Evolutionary conservation across 192 early-diverging fungal species (phyloP).

Genomic region (Diversispora epigaea): DNA sequence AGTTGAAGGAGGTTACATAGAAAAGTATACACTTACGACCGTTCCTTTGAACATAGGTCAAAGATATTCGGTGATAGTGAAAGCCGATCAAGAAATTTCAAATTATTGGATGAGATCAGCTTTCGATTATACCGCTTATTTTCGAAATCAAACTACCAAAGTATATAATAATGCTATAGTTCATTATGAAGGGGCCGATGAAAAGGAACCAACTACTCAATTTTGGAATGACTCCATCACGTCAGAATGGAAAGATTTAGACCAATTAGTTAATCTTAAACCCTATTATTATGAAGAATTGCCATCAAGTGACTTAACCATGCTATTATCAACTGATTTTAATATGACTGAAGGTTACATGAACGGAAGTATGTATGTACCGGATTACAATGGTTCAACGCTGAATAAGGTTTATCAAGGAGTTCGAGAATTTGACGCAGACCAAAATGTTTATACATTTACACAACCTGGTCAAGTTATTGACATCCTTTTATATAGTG

Average conservation of each 20-base stretch:
- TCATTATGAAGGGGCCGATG: slow-evolving; percentile 41
- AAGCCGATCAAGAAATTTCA: slow-evolving; percentile 37
- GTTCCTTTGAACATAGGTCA: slow-evolving; percentile 41
- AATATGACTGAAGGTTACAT: not conserved
- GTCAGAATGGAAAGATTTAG: slow-evolving; percentile 11
- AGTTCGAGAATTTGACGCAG: too few relatives aligned
- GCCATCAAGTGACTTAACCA: not conserved
- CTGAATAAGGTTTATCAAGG: too few relatives aligned
- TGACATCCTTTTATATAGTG: too few relatives aligned
- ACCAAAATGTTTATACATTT: too few relatives aligned
- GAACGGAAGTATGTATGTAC: not conserved
- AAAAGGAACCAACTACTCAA: slow-evolving; percentile 14
- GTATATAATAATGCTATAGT: slow-evolving; percentile 34
- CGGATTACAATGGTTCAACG: not conserved
- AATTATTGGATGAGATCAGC: slow-evolving; percentile 43
- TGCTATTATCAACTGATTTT: not conserved
- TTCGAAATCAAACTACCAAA: slow-evolving; percentile 34
- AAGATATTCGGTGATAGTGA: slow-evolving; percentile 44
- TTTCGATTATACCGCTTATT: slow-evolving; percentile 37
- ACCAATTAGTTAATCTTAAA: slow-evolving; percentile 31
- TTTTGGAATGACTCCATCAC: not conserved
- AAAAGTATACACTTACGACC: slow-evolving; percentile 30
- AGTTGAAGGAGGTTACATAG: slow-evolving; percentile 38
- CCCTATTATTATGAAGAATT: not conserved
- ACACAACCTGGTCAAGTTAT: too few relatives aligned